Evolutionary conservation across 2,329 filamentous ascomycete species (phyloP).

Genomic region (Sodiomyces alkalinus): DNA sequence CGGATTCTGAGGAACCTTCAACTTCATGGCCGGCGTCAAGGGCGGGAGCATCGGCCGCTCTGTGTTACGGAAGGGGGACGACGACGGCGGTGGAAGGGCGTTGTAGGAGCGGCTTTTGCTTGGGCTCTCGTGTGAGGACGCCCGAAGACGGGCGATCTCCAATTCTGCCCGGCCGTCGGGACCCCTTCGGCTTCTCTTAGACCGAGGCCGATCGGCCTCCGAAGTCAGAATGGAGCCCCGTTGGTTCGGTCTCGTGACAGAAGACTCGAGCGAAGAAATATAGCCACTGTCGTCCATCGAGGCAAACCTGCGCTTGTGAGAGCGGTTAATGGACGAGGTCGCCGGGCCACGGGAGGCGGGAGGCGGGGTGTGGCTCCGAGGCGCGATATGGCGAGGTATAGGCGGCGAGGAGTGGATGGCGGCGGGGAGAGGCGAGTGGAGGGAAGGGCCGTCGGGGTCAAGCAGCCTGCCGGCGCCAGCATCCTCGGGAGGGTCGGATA

Average conservation of each 20-base stretch:
- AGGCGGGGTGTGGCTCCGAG: slow-evolving; percentile 61
- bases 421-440: slow-evolving; percentile 55
- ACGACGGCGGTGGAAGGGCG: slow-evolving; percentile 40
- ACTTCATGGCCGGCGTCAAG: slow-evolving; percentile 70
- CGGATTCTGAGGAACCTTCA: slow-evolving; percentile 45
- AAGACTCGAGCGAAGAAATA: slow-evolving; percentile 91
- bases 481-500: slow-evolving; percentile 50
- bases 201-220: slow-evolving; percentile 62
- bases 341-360: slow-evolving; percentile 41
- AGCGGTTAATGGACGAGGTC: slow-evolving; percentile 47
- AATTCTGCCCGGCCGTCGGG: slow-evolving; percentile 67
- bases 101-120: slow-evolving; percentile 48
- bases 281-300: slow-evolving; percentile 90
- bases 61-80: slow-evolving; percentile 47
- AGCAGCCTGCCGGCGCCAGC: slow-evolving; percentile 23
- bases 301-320: slow-evolving; percentile 61
- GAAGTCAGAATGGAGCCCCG: slow-evolving; percentile 54
- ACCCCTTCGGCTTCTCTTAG: slow-evolving; percentile 42
- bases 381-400: slow-evolving; percentile 42
- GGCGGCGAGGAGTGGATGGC: slow-evolving; percentile 87
- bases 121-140: slow-evolving; percentile 86
- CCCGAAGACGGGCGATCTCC: slow-evolving; percentile 84
- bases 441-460: slow-evolving; percentile 27
- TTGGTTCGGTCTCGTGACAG: slow-evolving; percentile 58
- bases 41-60: slow-evolving; percentile 55